Evolutionary conservation across 495 filamentous ascomycete genomes (phyloP).

Genomic region (Stereocaulon alpinum): DNA sequence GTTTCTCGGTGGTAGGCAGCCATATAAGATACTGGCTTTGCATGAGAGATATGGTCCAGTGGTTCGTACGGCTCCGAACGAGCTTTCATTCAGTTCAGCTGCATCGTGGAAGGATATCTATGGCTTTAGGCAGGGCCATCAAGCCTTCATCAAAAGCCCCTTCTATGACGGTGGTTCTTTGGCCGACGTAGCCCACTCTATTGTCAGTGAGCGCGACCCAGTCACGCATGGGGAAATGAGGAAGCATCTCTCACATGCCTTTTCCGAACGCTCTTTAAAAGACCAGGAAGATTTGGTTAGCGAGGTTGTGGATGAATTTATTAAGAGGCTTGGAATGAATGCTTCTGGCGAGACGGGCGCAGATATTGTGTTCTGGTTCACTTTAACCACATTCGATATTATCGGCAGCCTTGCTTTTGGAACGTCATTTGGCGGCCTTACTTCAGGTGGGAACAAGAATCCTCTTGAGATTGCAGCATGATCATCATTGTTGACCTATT

Average conservation of each 20-base stretch:
- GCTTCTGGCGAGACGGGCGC: too few species aligned
- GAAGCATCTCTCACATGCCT: background rate
- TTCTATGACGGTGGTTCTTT: too few species aligned
- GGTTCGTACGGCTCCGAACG: background rate
- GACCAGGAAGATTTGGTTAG: background rate
- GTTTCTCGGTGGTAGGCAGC: background rate
- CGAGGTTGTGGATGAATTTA: too few species aligned
- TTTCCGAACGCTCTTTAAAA: background rate
- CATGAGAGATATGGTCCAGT: background rate
- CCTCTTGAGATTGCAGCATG: conserved; percentile 30
- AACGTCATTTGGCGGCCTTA: conserved; percentile 40
- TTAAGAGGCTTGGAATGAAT: too few species aligned
- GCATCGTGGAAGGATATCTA: background rate
- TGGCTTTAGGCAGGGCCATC: background rate
- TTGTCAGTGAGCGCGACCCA: too few species aligned
- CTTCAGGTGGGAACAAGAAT: conserved; percentile 26
- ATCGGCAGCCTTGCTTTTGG: conserved; percentile 47
- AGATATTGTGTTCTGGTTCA: background rate
- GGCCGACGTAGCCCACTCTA: too few species aligned
- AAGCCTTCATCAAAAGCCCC: background rate
- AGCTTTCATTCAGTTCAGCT: background rate
- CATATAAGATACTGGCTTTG: background rate
- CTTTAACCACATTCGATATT: conserved; percentile 39
- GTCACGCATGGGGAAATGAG: background rate
- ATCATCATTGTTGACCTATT: conserved; percentile 23